Conservation (phyloP, 129 eudicot species). For the Oenanthe sinensis region DNA sequence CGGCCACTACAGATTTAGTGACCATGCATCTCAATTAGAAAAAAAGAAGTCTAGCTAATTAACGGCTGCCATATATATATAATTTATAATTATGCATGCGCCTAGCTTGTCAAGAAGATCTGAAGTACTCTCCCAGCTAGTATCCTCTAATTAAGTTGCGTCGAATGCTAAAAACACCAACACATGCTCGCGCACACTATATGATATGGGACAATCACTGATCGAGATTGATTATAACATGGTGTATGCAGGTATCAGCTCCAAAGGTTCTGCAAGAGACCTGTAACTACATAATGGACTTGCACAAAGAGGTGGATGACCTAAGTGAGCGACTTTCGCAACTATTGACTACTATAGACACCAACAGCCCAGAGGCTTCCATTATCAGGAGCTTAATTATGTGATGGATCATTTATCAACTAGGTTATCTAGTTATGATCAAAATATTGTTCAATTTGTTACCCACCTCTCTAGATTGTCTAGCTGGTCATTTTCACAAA, state of each 20-base stretch:
- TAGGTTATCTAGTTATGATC: background rate
- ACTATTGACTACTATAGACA: slow-evolving; percentile 45
- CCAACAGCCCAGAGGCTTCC: slow-evolving; percentile 63
- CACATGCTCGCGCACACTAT: too few relatives aligned
- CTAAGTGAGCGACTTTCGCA: slow-evolving; percentile 70
- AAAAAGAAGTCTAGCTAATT: background rate
- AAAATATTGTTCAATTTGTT: background rate
- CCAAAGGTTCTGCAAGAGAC: slow-evolving; percentile 73
- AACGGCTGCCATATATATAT: background rate
- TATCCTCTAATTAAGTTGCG: background rate
- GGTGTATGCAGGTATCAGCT: slow-evolving; percentile 46
- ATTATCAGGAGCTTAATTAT: slow-evolving; percentile 55
- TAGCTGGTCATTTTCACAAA: background rate
- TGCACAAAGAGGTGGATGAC: slow-evolving; percentile 73
- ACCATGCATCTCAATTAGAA: background rate
- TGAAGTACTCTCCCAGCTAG: background rate
- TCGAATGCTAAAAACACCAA: background rate
- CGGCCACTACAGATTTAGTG: background rate
- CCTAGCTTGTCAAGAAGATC: background rate
- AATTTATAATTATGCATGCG: slow-evolving; percentile 3
- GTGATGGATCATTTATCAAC: slow-evolving; percentile 3
- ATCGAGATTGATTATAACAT: background rate
- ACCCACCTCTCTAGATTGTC: background rate
- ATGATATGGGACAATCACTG: background rate
- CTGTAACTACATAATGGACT: slow-evolving; percentile 60